Evolutionary conservation across 1,139 yeast species (phyloP).

Genomic region (Suhomyces coccinellae): DNA sequence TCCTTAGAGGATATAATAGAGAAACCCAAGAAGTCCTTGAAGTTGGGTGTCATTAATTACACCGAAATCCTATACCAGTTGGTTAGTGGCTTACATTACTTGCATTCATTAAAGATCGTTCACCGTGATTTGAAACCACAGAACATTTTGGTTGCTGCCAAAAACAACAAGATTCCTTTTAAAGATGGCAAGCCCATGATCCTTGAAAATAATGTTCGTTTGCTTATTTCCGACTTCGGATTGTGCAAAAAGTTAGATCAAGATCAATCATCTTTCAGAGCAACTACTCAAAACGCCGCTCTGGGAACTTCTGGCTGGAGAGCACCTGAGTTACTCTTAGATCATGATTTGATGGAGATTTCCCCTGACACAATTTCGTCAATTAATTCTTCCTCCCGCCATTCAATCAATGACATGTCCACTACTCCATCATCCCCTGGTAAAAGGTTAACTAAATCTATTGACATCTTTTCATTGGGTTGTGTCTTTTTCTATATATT

Average conservation of each 20-base stretch:
- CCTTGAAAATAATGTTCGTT: slow-evolving; percentile 41
- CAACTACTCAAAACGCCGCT: slow-evolving; percentile 90
- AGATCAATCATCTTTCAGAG: slow-evolving; percentile 91
- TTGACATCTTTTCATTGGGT: slow-evolving; percentile 92
- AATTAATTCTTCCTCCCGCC: slow-evolving; percentile 24
- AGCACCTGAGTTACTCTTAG: slow-evolving; percentile 82
- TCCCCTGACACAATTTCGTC: slow-evolving; percentile 45
- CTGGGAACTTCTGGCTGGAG: slow-evolving; percentile 97
- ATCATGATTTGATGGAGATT: slow-evolving; percentile 42
- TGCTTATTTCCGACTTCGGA: slow-evolving; percentile 93
- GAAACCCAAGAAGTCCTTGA: slow-evolving; percentile 31
- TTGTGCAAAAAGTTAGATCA: slow-evolving; percentile 87
- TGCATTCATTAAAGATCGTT: slow-evolving; percentile 88
- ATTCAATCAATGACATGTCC: slow-evolving; percentile 10
- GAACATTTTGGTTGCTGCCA: slow-evolving; percentile 82
- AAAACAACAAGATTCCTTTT: slow-evolving; percentile 21
- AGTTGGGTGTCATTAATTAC: slow-evolving; percentile 26
- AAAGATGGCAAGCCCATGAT: slow-evolving; percentile 16
- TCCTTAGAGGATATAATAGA: slow-evolving; percentile 85
- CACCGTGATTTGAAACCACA: slow-evolving; percentile 97
- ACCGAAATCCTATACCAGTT: slow-evolving; percentile 70
- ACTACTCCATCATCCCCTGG: slow-evolving; percentile 8
- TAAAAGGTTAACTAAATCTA: slow-evolving; percentile 80
- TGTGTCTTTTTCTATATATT: slow-evolving; percentile 89
- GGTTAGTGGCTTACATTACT: slow-evolving; percentile 80